These are phyloP conservation scores for Manihot esculenta DNA, from an alignment of 441 rosid genomes.

Conservation along the genomic window DNA sequence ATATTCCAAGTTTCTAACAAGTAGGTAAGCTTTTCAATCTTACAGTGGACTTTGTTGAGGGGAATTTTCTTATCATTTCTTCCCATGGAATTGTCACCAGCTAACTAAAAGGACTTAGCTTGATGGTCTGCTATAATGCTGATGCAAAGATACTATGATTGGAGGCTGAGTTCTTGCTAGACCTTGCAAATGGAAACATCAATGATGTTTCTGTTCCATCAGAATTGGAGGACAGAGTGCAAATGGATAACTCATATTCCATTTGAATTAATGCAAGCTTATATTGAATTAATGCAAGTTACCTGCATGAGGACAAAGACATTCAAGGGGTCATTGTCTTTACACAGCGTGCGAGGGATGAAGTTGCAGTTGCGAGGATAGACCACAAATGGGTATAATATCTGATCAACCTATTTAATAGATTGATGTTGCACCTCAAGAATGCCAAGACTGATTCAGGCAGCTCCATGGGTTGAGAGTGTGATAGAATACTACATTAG, in stretches of 20 bases:
- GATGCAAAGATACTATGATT: constrained; percentile 94
- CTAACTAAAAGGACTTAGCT: neutral
- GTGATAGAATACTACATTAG: no score
- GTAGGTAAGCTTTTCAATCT: constrained; percentile 49
- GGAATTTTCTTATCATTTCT: no score
- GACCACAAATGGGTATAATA: constrained; percentile 85
- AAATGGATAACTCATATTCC: constrained; percentile 68
- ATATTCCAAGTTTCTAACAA: constrained; percentile 75
- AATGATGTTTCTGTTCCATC: constrained; percentile 86
- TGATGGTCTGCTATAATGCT: constrained; percentile 19
- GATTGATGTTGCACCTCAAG: no score
- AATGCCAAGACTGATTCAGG: no score
- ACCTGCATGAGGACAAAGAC: constrained; percentile 94
- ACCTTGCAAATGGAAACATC: constrained; percentile 91
- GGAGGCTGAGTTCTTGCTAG: constrained; percentile 97
- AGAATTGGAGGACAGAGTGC: constrained; percentile 82
- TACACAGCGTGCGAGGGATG: constrained; percentile 86
- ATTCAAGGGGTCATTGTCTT: constrained; percentile 94
- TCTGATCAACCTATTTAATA: constrained; percentile 87
- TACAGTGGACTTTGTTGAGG: no score
- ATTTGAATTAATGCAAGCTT: constrained; percentile 31
- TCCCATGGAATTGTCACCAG: no score
- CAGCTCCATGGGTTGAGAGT: no score
- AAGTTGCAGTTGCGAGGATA: constrained; percentile 96
- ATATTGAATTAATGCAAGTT: constrained; percentile 9